Base-by-base conservation (phyloP, 768 basidiomycete genomes). In the Amanita rubescens region DNA sequence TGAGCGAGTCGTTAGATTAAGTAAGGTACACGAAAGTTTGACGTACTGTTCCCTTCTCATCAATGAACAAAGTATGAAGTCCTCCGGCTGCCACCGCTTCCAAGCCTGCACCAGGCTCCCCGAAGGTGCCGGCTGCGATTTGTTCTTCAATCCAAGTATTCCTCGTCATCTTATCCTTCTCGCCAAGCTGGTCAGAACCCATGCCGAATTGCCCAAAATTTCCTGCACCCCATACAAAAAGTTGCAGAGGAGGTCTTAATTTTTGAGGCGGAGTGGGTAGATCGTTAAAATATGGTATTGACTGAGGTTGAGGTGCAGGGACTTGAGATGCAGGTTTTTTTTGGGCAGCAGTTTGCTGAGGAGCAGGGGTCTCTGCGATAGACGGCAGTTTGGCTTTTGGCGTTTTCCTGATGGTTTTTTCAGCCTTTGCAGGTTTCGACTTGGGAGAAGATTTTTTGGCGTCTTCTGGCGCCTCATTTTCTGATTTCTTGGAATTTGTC, bases 161-260 rank as follows among this genome's bases (percentile, higher is more conserved):
- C 53, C 84, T 78, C 62, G 79, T 85, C 8, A 94, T 94, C 58
- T 84, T 85, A 50, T 76, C 69, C 53, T 87, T 76, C 67, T 95
- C 91, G 54, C 75, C 82, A 30, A 92, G 71, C 46, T 71, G 64
- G 58, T 84, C 81, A 3, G 82, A 81, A 34, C 95, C 95, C 74
- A 95, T 80, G 30, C 94, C 96, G 62, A 96, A 87, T 67, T 98
- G 94, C 27, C 94, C 94, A 71, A 93, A 92, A 68, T 95, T 94
- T 24, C 93, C 94, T 10, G 86, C 84, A 6, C 95, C 95, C 81
- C 90, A 97, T 7, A 80, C 85, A 58, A 94, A 95, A 15, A 94
- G 74, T 38, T 85, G 77, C 12, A 81, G 76, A 32, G 84, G 75
- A 17, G 91, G 92, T 41, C 83, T 78, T 42, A 72, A 60, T 53